A percentile compares a stretch with the other conserved stretches of the same genome.
These are phyloP conservation scores for Afroboletus lepidellus DNA, from an alignment of 1,284 basidiomycete genomes.

Conservation along the genomic window DNA sequence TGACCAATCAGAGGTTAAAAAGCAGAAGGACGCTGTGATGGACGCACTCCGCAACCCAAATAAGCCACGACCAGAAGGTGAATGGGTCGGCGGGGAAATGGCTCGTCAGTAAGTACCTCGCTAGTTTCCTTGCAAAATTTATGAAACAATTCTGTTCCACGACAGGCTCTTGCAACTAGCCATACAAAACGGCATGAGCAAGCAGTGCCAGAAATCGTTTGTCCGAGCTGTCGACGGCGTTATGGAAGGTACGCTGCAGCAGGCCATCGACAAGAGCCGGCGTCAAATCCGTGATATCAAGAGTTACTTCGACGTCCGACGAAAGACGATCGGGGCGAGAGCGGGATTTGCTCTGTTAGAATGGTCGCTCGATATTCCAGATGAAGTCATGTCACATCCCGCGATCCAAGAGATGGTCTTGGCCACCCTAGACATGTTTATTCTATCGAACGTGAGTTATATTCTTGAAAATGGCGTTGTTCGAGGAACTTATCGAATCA, in stretches of 20 bases:
- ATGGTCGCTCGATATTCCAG: not conserved
- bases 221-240: not conserved
- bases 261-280: not conserved
- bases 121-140: not conserved
- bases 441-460: not conserved
- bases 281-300: not conserved
- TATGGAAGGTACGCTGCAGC: too few species aligned
- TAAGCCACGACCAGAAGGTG: constrained; percentile 10
- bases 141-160: not conserved
- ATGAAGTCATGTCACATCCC: not conserved
- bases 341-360: not conserved
- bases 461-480: not conserved
- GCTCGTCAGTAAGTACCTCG: constrained; percentile 13
- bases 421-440: not conserved
- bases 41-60: constrained; percentile 31
- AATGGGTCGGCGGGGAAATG: constrained; percentile 14
- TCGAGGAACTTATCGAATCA: not conserved
- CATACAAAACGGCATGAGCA: not conserved
- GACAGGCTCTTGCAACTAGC: not conserved
- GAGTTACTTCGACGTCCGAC: not conserved
- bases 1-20: constrained; percentile 28
- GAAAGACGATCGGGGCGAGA: not conserved
- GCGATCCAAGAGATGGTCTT: not conserved
- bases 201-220: not conserved
- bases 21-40: constrained; percentile 34